A percentile compares a stretch with the other conserved stretches of the same genome.
Evolutionary conservation across 805 yeast genomes (phyloP).

Genomic region (Wilhelminamyces savonicus): DNA sequence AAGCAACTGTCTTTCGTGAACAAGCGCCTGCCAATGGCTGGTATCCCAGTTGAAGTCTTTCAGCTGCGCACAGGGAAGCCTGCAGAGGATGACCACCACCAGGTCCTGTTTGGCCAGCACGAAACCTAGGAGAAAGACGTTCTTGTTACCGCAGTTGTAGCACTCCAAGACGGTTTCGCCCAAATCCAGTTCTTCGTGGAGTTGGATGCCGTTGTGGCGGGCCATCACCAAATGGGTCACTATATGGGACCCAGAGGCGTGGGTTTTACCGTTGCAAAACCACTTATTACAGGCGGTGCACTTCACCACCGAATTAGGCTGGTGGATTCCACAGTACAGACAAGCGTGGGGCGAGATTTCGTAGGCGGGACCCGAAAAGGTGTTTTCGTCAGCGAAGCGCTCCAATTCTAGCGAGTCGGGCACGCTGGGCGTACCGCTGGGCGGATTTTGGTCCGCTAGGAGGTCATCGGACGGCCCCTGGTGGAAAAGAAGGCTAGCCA

Average conservation of each 20-base stretch:
- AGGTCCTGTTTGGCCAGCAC: slow-evolving; percentile 83
- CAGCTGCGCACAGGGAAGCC: slow-evolving; percentile 79
- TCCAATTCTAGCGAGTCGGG: background rate
- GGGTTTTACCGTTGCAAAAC: slow-evolving; percentile 78
- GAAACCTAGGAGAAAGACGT: slow-evolving; percentile 77
- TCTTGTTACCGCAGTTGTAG: slow-evolving; percentile 80
- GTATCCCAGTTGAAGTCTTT: slow-evolving; percentile 83
- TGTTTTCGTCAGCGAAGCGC: background rate
- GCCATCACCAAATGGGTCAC: slow-evolving; percentile 80
- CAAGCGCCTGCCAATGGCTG: slow-evolving; percentile 78
- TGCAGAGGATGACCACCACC: slow-evolving; percentile 79
- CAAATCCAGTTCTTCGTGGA: slow-evolving; percentile 74
- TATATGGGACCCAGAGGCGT: slow-evolving; percentile 65
- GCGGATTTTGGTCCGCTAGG: background rate
- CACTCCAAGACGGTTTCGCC: slow-evolving; percentile 89
- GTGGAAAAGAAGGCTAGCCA: background rate
- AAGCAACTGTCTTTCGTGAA: slow-evolving; percentile 70
- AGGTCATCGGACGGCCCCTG: background rate
- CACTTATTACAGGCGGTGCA: slow-evolving; percentile 76
- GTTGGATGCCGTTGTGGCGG: slow-evolving; percentile 64
- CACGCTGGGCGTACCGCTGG: background rate
- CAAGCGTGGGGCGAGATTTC: slow-evolving; percentile 31
- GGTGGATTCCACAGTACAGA: slow-evolving; percentile 69
- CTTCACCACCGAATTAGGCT: slow-evolving; percentile 60
- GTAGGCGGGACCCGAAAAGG: background rate